Conservation (phyloP, 495 filamentous ascomycete species). For the Daldinia loculata region DNA sequence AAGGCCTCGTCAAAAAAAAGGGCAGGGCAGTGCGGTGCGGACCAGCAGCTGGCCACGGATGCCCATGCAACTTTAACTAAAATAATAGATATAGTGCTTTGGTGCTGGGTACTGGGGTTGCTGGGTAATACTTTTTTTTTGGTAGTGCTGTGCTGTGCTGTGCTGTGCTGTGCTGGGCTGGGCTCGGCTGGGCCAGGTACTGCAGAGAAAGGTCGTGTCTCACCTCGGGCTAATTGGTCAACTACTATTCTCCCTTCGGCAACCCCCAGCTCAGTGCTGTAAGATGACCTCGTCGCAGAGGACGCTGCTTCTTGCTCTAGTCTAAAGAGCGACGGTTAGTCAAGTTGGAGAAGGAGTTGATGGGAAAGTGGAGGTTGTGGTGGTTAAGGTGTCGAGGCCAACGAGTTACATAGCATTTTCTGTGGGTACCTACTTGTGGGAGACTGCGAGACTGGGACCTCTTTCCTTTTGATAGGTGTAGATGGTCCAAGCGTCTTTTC, state of each 20-base stretch:
- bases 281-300: conserved; percentile 34
- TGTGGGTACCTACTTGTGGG: conserved; percentile 28
- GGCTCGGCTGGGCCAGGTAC: conserved; percentile 1
- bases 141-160: neutral
- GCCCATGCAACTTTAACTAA: conserved; percentile 44
- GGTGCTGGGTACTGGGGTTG: conserved; percentile 22
- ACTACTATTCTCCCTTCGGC: conserved; percentile 30
- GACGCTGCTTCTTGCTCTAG: conserved; percentile 33
- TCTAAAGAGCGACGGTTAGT: conserved; percentile 27
- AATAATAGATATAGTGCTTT: conserved; percentile 40
- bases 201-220: conserved; percentile 29
- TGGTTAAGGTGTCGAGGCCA: conserved; percentile 24
- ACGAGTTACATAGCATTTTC: conserved; percentile 37
- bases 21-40: conserved; percentile 51
- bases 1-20: conserved; percentile 43
- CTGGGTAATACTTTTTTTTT: neutral
- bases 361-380: conserved; percentile 39
- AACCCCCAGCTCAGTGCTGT: conserved; percentile 35
- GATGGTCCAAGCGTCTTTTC: conserved; percentile 25
- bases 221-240: conserved; percentile 41
- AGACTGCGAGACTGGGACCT: conserved; percentile 23
- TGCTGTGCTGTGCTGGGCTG: neutral
- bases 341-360: conserved; percentile 34
- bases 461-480: conserved; percentile 13
- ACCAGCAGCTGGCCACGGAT: conserved; percentile 47